phyloP scores from a whole-genome alignment of 1,284 basidiomycete genomes.

The Exobasidium rhododendri region DNA sequence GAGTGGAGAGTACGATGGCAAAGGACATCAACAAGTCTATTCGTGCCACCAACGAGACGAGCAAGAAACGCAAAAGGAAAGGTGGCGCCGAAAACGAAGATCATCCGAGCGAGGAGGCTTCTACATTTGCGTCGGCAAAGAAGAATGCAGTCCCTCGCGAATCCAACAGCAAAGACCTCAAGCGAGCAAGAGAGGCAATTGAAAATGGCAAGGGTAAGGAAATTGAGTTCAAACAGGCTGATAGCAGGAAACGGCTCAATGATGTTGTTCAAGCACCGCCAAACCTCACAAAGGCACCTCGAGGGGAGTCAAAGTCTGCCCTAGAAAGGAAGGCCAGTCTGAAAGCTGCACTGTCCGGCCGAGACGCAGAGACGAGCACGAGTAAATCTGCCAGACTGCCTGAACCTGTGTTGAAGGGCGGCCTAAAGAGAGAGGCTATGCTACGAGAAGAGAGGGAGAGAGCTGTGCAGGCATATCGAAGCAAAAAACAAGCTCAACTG shows the following conservation, averaged over 20 bases:
- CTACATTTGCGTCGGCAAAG: not conserved
- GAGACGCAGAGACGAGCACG: not conserved
- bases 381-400: not conserved
- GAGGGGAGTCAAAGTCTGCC: slow-evolving; percentile 31
- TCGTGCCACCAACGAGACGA: not conserved
- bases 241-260: not conserved
- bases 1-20: slow-evolving; percentile 8
- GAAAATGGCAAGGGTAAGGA: not conserved
- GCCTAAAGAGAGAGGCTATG: not conserved
- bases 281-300: slow-evolving; percentile 36
- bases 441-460: not conserved
- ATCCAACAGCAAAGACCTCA: not conserved
- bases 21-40: not conserved
- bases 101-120: not conserved
- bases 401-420: not conserved
- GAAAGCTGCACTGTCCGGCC: not conserved
- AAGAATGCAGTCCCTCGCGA: not conserved
- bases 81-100: not conserved
- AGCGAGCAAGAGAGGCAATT: not conserved
- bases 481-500: not conserved
- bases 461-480: not conserved
- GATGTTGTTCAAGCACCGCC: slow-evolving; percentile 9
- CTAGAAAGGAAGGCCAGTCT: slow-evolving; percentile 17
- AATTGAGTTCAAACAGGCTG: not conserved
- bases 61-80: slow-evolving; percentile 1